These are phyloP conservation scores for Chalciporus sphaerocephalus DNA, from an alignment of 768 basidiomycete genomes.

Conservation along the genomic window DNA sequence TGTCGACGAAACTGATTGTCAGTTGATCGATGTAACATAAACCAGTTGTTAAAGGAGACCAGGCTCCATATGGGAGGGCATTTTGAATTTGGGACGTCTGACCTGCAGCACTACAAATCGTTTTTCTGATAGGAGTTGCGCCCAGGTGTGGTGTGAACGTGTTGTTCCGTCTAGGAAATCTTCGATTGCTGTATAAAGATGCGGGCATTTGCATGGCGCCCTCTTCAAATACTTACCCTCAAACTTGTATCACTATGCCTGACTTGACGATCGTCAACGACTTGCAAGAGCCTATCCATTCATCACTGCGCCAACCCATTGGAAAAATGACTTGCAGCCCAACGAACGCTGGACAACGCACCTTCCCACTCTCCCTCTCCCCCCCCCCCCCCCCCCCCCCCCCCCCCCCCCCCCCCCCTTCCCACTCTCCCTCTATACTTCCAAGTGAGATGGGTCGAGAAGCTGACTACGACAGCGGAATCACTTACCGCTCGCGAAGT, in stretches of 20 bases:
- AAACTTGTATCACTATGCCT: conserved; percentile 4
- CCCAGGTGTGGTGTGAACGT: no score
- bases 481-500: conserved; percentile 5
- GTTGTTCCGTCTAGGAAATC: no score
- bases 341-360: conserved; percentile 17
- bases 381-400: no score
- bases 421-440: no score
- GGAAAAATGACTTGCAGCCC: conserved; percentile 17
- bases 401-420: no score
- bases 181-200: conserved; percentile 4
- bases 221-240: neutral
- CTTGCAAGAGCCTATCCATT: conserved; percentile 17
- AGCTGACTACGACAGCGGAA: conserved; percentile 8
- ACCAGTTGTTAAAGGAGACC: no score
- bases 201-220: neutral
- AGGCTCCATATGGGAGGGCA: no score
- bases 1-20: no score
- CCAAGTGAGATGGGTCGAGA: conserved; percentile 15
- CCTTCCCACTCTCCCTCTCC: conserved; percentile 8
- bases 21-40: no score
- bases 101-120: no score
- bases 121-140: no score
- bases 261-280: conserved; percentile 19
- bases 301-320: conserved; percentile 8
- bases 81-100: no score